Base-by-base conservation (phyloP, 495 filamentous ascomycete species). In the Penicillium lividum region DNA sequence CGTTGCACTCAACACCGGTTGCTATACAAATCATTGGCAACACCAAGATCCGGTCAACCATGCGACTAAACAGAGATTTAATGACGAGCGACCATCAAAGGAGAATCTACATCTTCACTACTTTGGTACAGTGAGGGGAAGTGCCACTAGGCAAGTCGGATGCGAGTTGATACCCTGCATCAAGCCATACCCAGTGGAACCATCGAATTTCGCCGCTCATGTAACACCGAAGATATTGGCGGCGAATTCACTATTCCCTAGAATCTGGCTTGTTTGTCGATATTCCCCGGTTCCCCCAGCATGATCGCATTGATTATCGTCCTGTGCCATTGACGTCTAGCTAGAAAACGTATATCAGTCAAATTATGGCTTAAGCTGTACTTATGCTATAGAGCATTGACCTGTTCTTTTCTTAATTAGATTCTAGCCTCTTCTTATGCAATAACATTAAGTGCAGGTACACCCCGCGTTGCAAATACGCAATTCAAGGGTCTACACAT, bases 141-240 rank as follows among this genome's bases (percentile, higher is more conserved):
- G 33, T 36, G 33, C 33, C 4, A 36, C 33, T 3, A 36, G 33
- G 10, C 33, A 36, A 36, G 13, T 8, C 33, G 13, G 18, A 47
- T 25, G 45, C 28, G 27, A 47, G 5, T 5, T 40, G 38, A 13
- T 15, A 40, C 38, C 38, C 38, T 15, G 38, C 38, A 40, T 40
- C 38, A 40, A 40, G 38, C 38, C 31, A 33, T 33, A 33, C 31
- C 6, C 7, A 40, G 38, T 40, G 38, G 38, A 13, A 16, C 38
- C 38, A 40, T 40, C 38, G 15, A 3, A 40, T 40, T 13, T 16
- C 38, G 11, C 38, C 15, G 47, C 27, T 50, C 28, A 11, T 29
- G 45, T 27, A 29, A 50, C 28, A 16, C 47, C 47, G 47, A 50
- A 50, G 28, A 16, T 31, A 33, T 50, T 31, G 6, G 47, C 47